These are phyloP conservation scores for Chrysosporium keratinophilum DNA, from an alignment of 2,329 filamentous ascomycete species.

Conservation along the genomic window DNA sequence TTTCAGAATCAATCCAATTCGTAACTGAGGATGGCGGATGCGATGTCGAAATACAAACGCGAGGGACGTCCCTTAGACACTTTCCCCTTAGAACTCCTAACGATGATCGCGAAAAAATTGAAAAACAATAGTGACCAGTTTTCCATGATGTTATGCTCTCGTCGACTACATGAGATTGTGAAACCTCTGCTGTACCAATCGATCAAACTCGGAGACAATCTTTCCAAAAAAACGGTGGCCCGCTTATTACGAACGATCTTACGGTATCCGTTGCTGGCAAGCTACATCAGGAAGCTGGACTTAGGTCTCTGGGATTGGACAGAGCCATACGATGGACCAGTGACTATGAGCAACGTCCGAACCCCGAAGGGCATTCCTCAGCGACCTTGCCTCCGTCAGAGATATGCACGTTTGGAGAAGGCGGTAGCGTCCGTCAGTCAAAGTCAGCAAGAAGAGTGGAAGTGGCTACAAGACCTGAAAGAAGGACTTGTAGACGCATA, in stretches of 20 bases:
- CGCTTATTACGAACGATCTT: background rate
- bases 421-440: background rate
- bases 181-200: background rate
- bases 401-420: background rate
- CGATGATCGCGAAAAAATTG: background rate
- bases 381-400: background rate
- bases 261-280: background rate
- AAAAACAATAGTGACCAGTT: background rate
- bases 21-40: background rate
- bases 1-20: no score
- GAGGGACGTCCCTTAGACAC: background rate
- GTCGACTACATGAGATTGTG: background rate
- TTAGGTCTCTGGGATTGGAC: background rate
- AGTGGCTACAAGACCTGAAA: background rate
- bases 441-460: slow-evolving; percentile 1
- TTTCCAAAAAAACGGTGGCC: background rate
- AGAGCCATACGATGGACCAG: background rate
- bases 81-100: background rate
- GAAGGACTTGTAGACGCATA: background rate
- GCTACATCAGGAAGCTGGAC: background rate
- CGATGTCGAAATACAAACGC: background rate
- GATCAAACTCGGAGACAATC: background rate
- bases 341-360: background rate
- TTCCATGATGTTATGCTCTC: background rate
- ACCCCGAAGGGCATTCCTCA: background rate